Evolutionary conservation across 2,329 filamentous ascomycete genomes (phyloP), one percentile per base, ranked within the genome.

Genomic region (Fusarium oxysporum): DNA sequence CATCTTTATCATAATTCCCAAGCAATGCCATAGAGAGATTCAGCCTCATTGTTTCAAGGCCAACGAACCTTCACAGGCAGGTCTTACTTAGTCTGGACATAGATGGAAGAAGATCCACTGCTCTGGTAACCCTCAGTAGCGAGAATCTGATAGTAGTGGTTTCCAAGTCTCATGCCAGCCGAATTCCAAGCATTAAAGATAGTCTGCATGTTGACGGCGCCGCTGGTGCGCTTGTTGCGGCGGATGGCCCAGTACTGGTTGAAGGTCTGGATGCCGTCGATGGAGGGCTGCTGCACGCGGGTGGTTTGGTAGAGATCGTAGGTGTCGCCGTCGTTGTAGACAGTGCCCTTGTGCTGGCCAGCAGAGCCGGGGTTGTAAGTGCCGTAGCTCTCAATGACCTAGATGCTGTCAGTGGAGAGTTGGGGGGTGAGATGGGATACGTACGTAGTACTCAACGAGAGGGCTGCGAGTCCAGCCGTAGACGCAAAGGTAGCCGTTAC

Each of bases 171-270:
- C 64, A 67, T 67, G 3, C 64, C 64, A 19, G 64, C 64, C n/a
- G 25, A 17, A 6, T 9, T 2, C 64, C 64, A 67, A 13, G 64
- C 64, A 33, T 67, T 66, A 62, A 67, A 67, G 38, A 66, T 63
- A 8, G 30, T 23, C 32, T 67, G 64, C 64, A 67, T 67, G 44
- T 67, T 67, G 21, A 67, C n/a, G 3, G 64, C 50, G 21, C 64
- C 64, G 17, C 51, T 40, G 17, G n/a, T 21, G 3, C 64, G 64
- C 62, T 67, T 67, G 38, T 45, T 67, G 28, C 64, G 64, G 33
- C 64, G 64, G 51, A 67, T 43, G 19, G 64, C 58, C 64, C 64
- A 67, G 62, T 67, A 67, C 51, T 67, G 64, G 51, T 67, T 66
- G 51, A 67, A 67, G 12, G 64, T 67, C 21, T 67, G 64, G 1